These are phyloP conservation scores for Globisporangium emineosum DNA, from an alignment of 352 stramenopile genomes.

Conservation along the genomic window DNA sequence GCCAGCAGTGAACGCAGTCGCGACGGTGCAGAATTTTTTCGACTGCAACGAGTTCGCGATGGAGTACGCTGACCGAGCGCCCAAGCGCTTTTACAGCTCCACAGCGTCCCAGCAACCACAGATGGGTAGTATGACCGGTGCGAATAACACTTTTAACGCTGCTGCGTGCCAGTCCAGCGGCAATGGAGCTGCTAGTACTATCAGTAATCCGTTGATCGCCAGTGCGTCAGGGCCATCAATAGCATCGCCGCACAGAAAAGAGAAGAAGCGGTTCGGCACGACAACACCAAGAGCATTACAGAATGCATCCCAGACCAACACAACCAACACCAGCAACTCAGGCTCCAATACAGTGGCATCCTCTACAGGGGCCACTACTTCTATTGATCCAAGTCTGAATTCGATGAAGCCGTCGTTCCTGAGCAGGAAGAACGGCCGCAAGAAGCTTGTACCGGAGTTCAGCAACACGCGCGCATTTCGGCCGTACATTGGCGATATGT, in stretches of 20 bases:
- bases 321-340: not conserved
- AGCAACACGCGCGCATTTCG: constrained; percentile 40
- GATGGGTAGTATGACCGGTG: not conserved
- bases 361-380: constrained; percentile 12
- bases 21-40: constrained; percentile 16
- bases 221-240: not conserved
- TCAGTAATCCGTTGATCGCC: not conserved
- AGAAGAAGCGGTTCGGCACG: not conserved
- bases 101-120: not conserved
- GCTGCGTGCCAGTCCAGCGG: too few relatives aligned
- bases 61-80: constrained; percentile 51
- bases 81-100: constrained; percentile 17
- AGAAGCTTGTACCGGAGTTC: constrained; percentile 29
- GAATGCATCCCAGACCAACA: not conserved
- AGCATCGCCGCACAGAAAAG: not conserved
- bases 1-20: constrained; percentile 5
- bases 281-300: not conserved
- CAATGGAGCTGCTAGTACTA: not conserved
- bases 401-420: constrained; percentile 23
- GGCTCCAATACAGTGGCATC: not conserved
- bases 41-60: constrained; percentile 61
- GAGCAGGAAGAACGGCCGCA: constrained; percentile 43
- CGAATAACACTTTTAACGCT: not conserved
- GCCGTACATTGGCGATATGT: constrained; percentile 77
- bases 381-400: not conserved